These are phyloP conservation scores for Colletotrichum karsti DNA, from an alignment of 2,329 filamentous ascomycete genomes.

Conservation along the genomic window DNA sequence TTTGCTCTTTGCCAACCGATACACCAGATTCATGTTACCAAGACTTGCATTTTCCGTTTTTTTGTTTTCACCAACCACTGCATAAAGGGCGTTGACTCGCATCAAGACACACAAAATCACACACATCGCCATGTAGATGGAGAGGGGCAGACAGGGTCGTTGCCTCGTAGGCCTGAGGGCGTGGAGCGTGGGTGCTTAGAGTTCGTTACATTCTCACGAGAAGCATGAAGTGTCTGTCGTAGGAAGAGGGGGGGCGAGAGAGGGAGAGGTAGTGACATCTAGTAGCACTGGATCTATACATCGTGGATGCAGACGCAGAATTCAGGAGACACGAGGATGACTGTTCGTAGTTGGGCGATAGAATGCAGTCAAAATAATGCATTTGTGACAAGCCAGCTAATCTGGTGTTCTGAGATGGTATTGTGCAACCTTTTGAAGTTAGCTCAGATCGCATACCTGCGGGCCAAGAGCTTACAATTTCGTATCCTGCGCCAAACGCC, in stretches of 20 bases:
- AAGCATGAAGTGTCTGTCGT: neutral
- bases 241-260: neutral
- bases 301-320: constrained; percentile 11
- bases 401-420: neutral
- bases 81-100: constrained; percentile 27
- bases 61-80: constrained; percentile 23
- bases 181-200: constrained; percentile 3
- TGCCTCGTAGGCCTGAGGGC: neutral
- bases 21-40: constrained; percentile 22
- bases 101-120: constrained; percentile 28
- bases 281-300: constrained; percentile 17
- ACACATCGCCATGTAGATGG: constrained; percentile 23
- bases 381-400: constrained; percentile 8
- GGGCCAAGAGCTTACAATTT: constrained; percentile 3
- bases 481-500: constrained; percentile 19
- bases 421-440: neutral
- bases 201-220: constrained; percentile 14
- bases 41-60: constrained; percentile 29
- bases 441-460: neutral
- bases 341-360: constrained; percentile 8
- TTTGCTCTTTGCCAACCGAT: constrained; percentile 21
- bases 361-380: constrained; percentile 21
- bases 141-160: neutral
- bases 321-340: constrained; percentile 21
- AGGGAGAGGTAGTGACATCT: neutral